phyloP scores from a whole-genome alignment of 1,139 yeast species.

The Wickerhamiella infanticola region DNA sequence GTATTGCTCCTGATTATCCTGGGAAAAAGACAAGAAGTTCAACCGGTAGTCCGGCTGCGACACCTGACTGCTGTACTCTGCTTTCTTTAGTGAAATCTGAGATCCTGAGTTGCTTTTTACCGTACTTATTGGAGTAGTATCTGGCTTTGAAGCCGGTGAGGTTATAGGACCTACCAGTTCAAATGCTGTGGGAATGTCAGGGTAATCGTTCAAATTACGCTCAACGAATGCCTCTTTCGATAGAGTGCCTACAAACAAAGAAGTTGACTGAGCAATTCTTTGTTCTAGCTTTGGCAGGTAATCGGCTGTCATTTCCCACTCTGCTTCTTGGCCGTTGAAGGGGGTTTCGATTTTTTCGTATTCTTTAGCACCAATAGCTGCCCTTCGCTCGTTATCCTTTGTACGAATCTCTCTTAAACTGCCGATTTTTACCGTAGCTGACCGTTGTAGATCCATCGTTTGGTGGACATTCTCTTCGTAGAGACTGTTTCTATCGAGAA shows the following conservation, averaged over 20 bases:
- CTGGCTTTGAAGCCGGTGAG: not conserved
- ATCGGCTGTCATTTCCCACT: conserved; percentile 32
- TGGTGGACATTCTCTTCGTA: not conserved
- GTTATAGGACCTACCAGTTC: conserved; percentile 13
- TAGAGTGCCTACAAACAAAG: not conserved
- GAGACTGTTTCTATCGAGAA: conserved; percentile 4
- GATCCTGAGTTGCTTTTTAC: not conserved
- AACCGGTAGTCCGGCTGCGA: not conserved
- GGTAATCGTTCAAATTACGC: not conserved
- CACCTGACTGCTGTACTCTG: not conserved
- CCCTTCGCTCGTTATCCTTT: conserved; percentile 3
- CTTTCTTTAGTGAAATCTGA: not conserved
- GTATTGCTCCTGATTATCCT: not conserved
- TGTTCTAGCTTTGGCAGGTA: conserved; percentile 23
- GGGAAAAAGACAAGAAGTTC: not conserved
- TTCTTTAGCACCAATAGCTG: conserved; percentile 1
- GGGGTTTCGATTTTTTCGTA: conserved; percentile 34
- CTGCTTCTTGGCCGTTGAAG: conserved; percentile 31
- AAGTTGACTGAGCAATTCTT: conserved; percentile 9
- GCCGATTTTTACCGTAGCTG: conserved; percentile 4
- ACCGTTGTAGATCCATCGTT: not conserved
- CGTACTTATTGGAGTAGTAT: not conserved
- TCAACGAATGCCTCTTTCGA: not conserved
- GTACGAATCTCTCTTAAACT: conserved; percentile 10
- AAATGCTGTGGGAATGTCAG: conserved; percentile 16